A percentile compares a stretch with the other conserved stretches of the same genome.
Evolutionary conservation across 306 rosid genomes (phyloP).

Genomic region (Begonia fuchsioides): DNA sequence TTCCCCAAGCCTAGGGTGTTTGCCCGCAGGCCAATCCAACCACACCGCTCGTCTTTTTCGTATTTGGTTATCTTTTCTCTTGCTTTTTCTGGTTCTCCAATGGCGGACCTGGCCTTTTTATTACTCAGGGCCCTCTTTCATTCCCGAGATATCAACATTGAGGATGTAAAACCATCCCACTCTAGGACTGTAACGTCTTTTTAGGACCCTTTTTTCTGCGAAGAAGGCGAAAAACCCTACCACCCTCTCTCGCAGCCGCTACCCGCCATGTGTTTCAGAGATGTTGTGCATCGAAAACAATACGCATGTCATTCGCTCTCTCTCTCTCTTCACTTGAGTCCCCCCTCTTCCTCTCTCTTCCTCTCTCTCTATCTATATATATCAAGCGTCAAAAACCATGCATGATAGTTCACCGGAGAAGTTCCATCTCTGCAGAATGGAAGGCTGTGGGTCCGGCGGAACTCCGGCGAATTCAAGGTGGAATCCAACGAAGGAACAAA

Average conservation of each 20-base stretch:
- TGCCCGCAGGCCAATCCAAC: constrained; percentile 37
- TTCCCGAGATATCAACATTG: constrained; percentile 53
- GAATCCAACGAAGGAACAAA: constrained; percentile 92
- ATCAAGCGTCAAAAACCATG: constrained; percentile 6
- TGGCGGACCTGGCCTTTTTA: constrained; percentile 13
- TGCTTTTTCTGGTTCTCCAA: background rate
- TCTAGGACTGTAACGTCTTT: constrained; percentile 10
- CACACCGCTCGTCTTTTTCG: constrained; percentile 13
- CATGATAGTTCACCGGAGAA: constrained; percentile 8
- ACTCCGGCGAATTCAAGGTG: constrained; percentile 37
- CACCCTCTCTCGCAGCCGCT: constrained; percentile 25
- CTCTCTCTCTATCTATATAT: background rate
- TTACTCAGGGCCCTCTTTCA: constrained; percentile 23
- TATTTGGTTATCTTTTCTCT: no score
- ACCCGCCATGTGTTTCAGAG: constrained; percentile 88
- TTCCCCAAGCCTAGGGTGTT: constrained; percentile 85
- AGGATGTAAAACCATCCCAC: constrained; percentile 24
- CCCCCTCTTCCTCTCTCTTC: constrained; percentile 2
- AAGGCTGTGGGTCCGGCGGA: background rate
- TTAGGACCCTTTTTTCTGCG: constrained; percentile 4
- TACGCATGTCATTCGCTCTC: constrained; percentile 74
- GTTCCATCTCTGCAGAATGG: constrained; percentile 1
- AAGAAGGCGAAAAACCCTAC: constrained; percentile 19
- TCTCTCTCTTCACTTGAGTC: constrained; percentile 12
- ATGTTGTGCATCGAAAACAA: constrained; percentile 71